Base-by-base conservation (phyloP, 495 filamentous ascomycete genomes). In the Hyaloscypha finlandica region DNA sequence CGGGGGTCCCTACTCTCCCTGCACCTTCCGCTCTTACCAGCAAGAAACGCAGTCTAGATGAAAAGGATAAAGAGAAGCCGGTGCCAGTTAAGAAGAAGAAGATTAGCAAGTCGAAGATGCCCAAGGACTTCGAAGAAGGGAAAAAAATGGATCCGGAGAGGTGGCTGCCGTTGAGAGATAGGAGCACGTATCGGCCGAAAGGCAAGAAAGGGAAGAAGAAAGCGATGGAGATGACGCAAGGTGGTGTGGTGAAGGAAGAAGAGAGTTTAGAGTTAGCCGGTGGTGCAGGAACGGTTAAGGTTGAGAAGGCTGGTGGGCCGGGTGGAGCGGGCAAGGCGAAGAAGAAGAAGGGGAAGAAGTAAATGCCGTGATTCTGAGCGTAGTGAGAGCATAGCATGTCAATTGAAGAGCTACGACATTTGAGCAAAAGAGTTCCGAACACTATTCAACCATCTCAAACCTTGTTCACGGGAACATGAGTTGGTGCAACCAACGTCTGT, bases 121-220 rank as follows among this genome's bases (percentile, higher is more conserved):
- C 94, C 22, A 94, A 94, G 79, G 85, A 92, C 72, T 93, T 88
- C 71, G 92, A 80, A 37, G 80, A 81, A 42, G 84, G 79, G 71
- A 97, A 93, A 82, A 86, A 85, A 54, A 81, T 90, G 6, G 95
- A 98, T 73, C 89, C 91, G 1, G 96, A 99, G 78, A 80, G 95
- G 58, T 99, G 95, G 95, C 77, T 98, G 65, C 94, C 95, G 29
- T 79, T 98, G 64, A 85, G 89, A 58, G 95, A 99, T 73, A 84
- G 95, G 19, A 96, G 91, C 68, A 89, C 85, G 53, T 99, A 97
- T 78, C 80, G 89, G 59, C 94, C 94, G 16, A 96, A 96, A 79
- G 93, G 93, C 12, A 89, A 88, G 76, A 97, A 96, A 83, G 92
- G 92, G 12, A 94, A 92, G 83, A 91, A 90, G 81, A 88, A 87